These are phyloP conservation scores for Ambrosiella cleistominuta DNA, from an alignment of 2,329 filamentous ascomycete genomes.

Conservation along the genomic window DNA sequence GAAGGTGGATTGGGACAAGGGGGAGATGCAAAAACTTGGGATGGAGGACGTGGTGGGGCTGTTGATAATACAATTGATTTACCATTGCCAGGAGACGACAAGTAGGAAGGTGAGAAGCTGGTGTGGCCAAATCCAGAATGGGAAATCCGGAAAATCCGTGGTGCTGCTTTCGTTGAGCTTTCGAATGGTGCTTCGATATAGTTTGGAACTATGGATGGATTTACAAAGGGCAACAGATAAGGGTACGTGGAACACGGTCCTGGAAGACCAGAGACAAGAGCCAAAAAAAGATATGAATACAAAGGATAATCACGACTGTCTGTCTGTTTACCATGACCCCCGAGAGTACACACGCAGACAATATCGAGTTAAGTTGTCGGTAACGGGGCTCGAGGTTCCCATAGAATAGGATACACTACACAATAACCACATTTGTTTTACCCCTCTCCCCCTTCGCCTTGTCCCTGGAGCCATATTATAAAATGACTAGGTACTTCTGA, in stretches of 20 bases:
- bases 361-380: too few species aligned
- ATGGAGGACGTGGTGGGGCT: not conserved
- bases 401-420: too few species aligned
- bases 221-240: not conserved
- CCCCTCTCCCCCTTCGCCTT: too few species aligned
- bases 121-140: not conserved
- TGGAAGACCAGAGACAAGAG: not conserved
- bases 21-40: not conserved
- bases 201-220: not conserved
- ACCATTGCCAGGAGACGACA: not conserved
- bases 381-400: too few species aligned
- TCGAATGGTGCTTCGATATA: not conserved
- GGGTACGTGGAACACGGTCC: not conserved
- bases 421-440: too few species aligned
- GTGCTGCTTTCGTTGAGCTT: not conserved
- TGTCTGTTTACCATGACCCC: too few species aligned
- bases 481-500: not conserved
- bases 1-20: not conserved
- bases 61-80: not conserved
- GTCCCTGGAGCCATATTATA: not conserved
- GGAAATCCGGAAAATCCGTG: not conserved
- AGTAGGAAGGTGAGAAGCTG: not conserved
- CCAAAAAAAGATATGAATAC: not conserved
- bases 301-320: too few species aligned
- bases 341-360: too few species aligned